phyloP scores from a whole-genome alignment of 2,329 filamentous ascomycete species.

The Escovopsis sp. region DNA sequence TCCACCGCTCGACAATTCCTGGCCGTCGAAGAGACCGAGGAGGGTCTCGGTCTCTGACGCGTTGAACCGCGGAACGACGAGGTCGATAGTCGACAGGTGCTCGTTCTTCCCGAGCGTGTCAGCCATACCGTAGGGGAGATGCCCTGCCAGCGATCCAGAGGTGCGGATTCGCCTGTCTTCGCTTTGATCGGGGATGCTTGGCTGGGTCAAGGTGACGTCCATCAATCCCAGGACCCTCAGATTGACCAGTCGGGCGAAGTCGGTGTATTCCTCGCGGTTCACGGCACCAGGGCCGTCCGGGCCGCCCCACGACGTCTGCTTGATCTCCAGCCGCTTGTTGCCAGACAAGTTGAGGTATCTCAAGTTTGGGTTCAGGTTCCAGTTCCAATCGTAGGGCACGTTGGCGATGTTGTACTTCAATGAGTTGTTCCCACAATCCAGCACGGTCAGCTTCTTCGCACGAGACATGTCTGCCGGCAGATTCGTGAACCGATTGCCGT shows the following conservation, averaged over 20 bases:
- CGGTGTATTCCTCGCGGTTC: constrained; percentile 57
- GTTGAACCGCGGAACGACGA: constrained; percentile 85
- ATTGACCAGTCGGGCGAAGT: constrained; percentile 75
- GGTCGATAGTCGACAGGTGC: constrained; percentile 87
- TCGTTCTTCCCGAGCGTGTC: constrained; percentile 88
- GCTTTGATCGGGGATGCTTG: constrained; percentile 85
- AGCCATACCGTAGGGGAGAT: constrained; percentile 92
- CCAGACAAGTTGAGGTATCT: constrained; percentile 93
- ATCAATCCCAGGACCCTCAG: constrained; percentile 84
- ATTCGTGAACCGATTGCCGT: constrained; percentile 95
- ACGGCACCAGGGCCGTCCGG: constrained; percentile 36
- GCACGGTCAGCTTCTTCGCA: constrained; percentile 76
- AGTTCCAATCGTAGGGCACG: constrained; percentile 99
- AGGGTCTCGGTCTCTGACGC: constrained; percentile 82
- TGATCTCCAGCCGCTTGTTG: constrained; percentile 92
- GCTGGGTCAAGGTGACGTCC: constrained; percentile 92
- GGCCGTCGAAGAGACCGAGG: constrained; percentile 90
- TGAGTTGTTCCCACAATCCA: constrained; percentile 89
- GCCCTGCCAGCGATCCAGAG: constrained; percentile 85
- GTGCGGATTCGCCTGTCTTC: constrained; percentile 91
- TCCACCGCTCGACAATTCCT: constrained; percentile 74
- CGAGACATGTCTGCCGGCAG: constrained; percentile 90
- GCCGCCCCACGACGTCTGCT: constrained; percentile 32
- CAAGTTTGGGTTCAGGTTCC: constrained; percentile 94
- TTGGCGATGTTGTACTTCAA: constrained; percentile 99